Base-by-base conservation (phyloP, 2,329 filamentous ascomycete species). In the Rasamsonia emersonii region DNA sequence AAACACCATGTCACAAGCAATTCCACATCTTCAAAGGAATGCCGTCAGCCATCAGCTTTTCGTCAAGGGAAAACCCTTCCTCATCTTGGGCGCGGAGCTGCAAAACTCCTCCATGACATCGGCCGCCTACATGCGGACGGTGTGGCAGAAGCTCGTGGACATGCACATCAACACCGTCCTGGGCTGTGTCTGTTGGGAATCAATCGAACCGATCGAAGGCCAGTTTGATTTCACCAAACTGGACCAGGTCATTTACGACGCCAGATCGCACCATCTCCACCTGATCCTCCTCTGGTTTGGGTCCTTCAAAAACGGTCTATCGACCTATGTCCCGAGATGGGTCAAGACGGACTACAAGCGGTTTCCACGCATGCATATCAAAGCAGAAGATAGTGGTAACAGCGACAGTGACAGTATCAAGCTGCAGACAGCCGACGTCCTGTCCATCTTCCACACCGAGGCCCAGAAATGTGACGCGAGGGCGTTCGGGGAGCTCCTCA, bases 51-150 rank as follows among this genome's bases (percentile, higher is more conserved):
- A 47, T 14, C 62, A 70, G 37, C 51, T 68, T 9, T 44, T 65
- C 25, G 60, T 68, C 38, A 41, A 67, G 46, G 63, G 57, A 38
- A 45, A 60, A 18, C 64, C 63, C 0, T 65, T 64, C 32, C 57
- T 67, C 20, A 59, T 65, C 38, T 51, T 64, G 4, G 59, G 50
- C n/a, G 64, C 47, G 7, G 63, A 69, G 47, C 46, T 68, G 21
- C 65, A 68, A 33, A 69, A 68, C 41, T 69, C 65, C 0, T 64
- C 62, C 1, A 49, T 68, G 28, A 61, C 54, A 6, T 67, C 61
- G 4, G 53, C 59, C 5, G 49, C 55, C 27, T 67, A 61, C 36
- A 69, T 70, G 64, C 43, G 51, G 10, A 49, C 55, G 5, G 47
- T 59, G 5, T 70, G 64, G 63, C 51, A 55, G 18, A 64, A 63